A percentile compares a stretch with the other conserved stretches of the same genome.
Evolutionary conservation across 164 flowering plant species (phyloP).

Genomic region (Vitis cinerea): DNA sequence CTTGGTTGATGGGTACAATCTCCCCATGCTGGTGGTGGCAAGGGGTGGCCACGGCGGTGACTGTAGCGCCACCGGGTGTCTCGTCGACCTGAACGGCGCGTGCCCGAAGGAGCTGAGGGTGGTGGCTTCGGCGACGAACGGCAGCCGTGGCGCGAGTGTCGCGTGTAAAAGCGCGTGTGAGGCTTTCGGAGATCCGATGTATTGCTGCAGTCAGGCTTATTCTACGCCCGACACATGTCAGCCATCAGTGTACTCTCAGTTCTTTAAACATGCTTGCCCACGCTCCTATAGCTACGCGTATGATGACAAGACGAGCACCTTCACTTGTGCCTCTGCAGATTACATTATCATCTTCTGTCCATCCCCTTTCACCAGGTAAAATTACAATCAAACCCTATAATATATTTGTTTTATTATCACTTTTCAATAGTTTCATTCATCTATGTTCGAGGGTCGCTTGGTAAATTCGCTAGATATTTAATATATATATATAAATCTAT

Average conservation of each 20-base stretch:
- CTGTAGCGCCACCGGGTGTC: constrained; percentile 71
- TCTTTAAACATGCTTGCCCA: constrained; percentile 72
- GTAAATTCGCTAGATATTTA: no score
- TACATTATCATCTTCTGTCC: constrained; percentile 76
- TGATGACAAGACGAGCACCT: constrained; percentile 82
- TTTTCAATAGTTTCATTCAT: no score
- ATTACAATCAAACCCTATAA: background rate
- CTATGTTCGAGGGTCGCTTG: no score
- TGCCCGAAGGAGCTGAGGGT: constrained; percentile 54
- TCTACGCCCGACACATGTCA: constrained; percentile 62
- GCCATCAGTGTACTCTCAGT: constrained; percentile 55
- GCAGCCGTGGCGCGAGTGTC: constrained; percentile 18
- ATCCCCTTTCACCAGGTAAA: constrained; percentile 55
- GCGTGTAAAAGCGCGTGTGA: constrained; percentile 80
- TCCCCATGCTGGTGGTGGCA: constrained; percentile 60
- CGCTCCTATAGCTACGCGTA: constrained; percentile 84
- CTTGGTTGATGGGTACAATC: constrained; percentile 81
- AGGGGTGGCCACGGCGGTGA: constrained; percentile 37
- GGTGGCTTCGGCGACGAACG: constrained; percentile 11
- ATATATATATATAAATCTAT: no score
- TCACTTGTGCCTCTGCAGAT: constrained; percentile 64
- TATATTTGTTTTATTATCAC: background rate
- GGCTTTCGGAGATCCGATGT: constrained; percentile 60
- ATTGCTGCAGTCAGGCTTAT: constrained; percentile 67
- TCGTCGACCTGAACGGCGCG: constrained; percentile 53